Base-by-base conservation (phyloP, 441 rosid species). In the Pelargonium cotyledonis region DNA sequence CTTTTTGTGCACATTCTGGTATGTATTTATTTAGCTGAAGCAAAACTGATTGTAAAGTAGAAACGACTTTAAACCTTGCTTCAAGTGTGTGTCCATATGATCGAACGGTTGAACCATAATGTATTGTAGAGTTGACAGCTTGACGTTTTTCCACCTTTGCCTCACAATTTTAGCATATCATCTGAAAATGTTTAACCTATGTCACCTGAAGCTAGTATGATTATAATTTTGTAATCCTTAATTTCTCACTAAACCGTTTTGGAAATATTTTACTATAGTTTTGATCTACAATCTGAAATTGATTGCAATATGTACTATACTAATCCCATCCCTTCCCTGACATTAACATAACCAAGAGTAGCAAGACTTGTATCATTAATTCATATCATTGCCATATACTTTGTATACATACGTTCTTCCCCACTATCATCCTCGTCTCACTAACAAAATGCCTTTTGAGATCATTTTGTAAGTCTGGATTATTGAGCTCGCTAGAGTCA, bases 1-100 rank as follows among this genome's bases (percentile, higher is more conserved):
- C 62, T 61, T 72, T 12, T 26, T 26, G 38, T 31, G 38, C 14
- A 58, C 31, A 58, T 58, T 58, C 23, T 19, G 63, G 19, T 58
- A 58, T 19, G 10, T 21, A 21, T 21, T 55, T 21, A 21, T 21
- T 55, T 55, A 8, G 61, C 61, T 15, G 31, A 58, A 8, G 10
- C 10, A 12, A 58, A 58, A 58, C 29, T 58, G 29, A 58, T 58
- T 19, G 23, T 58, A 19, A 58, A 58, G 63, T 4, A 18, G 31
- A 21, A 19, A 58, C 23, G 63, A 18, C 35, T 19, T 21, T 58
- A 19, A 31, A 31, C 38, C 38, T 31, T 31, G 38, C 38, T 58
- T 58, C 23, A 58, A 58, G 31, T 15, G 23, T 8, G 14, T 29
- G 8, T 58, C 29, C 26, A 19, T 43, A 43, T 10, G 9, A 6